A percentile compares a stretch with the other conserved stretches of the same genome.
phyloP scores from a whole-genome alignment of 225 moss, liverwort and hornwort species.

The Straminergon stramineum region DNA sequence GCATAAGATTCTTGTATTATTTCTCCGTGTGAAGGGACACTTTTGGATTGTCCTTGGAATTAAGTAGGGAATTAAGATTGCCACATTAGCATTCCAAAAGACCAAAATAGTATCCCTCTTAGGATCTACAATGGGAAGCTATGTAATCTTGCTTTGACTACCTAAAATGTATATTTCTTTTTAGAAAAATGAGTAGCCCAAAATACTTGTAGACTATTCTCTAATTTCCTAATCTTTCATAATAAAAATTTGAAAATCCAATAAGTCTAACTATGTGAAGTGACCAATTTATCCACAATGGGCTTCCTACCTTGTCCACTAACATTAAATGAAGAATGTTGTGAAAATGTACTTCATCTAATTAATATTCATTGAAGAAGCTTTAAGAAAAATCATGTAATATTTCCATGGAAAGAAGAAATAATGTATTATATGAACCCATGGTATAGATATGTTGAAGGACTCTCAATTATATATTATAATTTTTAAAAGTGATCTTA shows the following conservation, averaged over 20 bases:
- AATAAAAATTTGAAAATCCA: background rate
- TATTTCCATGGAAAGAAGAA: background rate
- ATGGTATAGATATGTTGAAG: no score
- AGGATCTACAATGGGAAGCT: accelerated
- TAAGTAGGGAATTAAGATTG: background rate
- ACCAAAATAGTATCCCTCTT: accelerated
- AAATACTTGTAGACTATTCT: background rate
- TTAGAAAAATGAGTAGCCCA: background rate
- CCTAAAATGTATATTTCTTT: background rate
- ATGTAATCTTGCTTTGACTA: background rate
- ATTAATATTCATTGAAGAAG: background rate
- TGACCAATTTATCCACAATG: background rate
- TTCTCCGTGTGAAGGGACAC: accelerated
- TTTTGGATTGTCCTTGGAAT: background rate
- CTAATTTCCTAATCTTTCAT: accelerated
- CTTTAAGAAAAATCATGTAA: background rate
- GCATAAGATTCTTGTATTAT: accelerated
- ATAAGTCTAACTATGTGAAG: background rate
- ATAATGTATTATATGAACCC: accelerated
- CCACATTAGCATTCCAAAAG: background rate
- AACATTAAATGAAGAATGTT: background rate
- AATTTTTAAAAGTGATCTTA: background rate
- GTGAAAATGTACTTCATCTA: background rate
- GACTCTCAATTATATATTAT: background rate
- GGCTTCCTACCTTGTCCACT: background rate